These are phyloP conservation scores for Paramecium biaurelia DNA, from an alignment of 73 alveolate genomes.

Conservation along the genomic window DNA sequence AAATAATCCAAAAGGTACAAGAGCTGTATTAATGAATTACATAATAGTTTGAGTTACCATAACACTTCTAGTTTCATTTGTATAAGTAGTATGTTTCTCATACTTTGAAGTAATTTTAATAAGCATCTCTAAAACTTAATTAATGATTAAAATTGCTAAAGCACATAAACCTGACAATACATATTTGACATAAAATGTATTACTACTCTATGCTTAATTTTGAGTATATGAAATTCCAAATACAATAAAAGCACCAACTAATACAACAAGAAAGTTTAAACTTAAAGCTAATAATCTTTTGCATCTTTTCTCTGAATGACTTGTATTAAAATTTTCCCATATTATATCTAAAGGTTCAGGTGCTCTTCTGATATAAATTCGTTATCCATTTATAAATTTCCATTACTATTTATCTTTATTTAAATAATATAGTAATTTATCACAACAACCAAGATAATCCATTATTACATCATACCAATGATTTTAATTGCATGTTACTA, in stretches of 20 bases:
- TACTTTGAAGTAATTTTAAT: neutral
- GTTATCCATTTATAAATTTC: neutral
- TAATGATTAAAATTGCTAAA: neutral
- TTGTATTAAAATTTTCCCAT: neutral
- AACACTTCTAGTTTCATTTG: slow-evolving; percentile 29
- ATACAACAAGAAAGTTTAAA: neutral
- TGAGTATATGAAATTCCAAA: slow-evolving; percentile 26
- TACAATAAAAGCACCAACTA: neutral
- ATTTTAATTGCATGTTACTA: neutral
- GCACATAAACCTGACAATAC: slow-evolving; percentile 41
- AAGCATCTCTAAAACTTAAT: neutral
- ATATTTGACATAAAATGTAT: neutral
- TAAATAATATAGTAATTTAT: neutral
- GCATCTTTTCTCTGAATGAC: neutral
- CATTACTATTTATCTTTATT: neutral
- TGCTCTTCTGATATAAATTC: neutral
- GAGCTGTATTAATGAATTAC: slow-evolving; percentile 40
- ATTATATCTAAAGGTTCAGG: slow-evolving; percentile 46
- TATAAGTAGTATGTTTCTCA: slow-evolving; percentile 26
- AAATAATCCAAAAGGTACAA: slow-evolving; percentile 44
- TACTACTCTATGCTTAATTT: slow-evolving; percentile 2
- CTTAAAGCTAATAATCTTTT: neutral
- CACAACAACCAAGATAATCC: slow-evolving; percentile 9
- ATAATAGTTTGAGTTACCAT: neutral
- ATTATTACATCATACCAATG: neutral